phyloP scores from a whole-genome alignment of 352 stramenopile genomes.

The Phytophthora foliorum region DNA sequence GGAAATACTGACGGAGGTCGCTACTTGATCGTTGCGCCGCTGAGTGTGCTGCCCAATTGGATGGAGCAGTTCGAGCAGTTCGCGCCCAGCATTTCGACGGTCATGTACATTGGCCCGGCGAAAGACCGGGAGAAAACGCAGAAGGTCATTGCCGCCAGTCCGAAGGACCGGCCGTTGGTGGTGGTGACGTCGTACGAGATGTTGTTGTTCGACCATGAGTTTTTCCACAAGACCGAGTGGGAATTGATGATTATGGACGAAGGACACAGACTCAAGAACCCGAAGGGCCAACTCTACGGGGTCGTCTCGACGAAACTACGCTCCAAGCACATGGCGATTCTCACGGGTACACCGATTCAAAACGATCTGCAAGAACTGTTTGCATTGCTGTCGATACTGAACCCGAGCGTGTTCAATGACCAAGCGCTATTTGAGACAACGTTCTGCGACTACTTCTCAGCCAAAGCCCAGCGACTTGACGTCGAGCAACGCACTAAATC shows the following conservation, averaged over 20 bases:
- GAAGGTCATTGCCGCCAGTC: constrained; percentile 20
- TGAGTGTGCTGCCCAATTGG: constrained; percentile 89
- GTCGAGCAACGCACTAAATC: constrained; percentile 31
- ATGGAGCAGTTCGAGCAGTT: constrained; percentile 83
- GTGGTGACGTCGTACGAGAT: constrained; percentile 84
- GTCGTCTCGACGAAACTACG: constrained; percentile 51
- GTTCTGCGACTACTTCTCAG: constrained; percentile 74
- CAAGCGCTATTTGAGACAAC: constrained; percentile 57
- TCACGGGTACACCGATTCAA: constrained; percentile 91
- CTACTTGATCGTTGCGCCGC: constrained; percentile 73
- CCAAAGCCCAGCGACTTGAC: constrained; percentile 64
- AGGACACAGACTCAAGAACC: constrained; percentile 92
- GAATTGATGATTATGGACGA: constrained; percentile 87
- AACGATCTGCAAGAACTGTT: constrained; percentile 90
- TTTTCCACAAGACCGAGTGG: constrained; percentile 62
- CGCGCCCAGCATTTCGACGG: constrained; percentile 57
- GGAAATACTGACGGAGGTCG: constrained; percentile 15
- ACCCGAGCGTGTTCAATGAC: constrained; percentile 88
- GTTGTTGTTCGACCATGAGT: constrained; percentile 65
- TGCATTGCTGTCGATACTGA: constrained; percentile 79
- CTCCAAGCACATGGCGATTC: constrained; percentile 60
- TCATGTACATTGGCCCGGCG: constrained; percentile 69
- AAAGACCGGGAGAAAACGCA: constrained; percentile 52
- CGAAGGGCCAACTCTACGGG: constrained; percentile 63
- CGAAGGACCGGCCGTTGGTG: constrained; percentile 47